These are phyloP conservation scores for Medicago truncatula DNA, from an alignment of 306 rosid genomes.

Conservation along the genomic window MtrunA17r5.0-ANR NC_053049.1:3438501-3439000, in stretches of 20 bases:
- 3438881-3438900: no score
- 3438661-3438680: not conserved
- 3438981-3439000: not conserved
- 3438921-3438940: not conserved
- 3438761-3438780: not conserved
- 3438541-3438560: not conserved
- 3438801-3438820: not conserved
- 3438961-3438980: constrained; percentile 29
- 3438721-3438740: not conserved
- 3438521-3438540: constrained; percentile 7
- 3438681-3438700: not conserved
- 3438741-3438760: not conserved
- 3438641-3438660: not conserved
- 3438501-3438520: not conserved
- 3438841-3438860: not conserved
- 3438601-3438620: not conserved
- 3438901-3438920: not conserved
- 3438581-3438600: not conserved
- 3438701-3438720: constrained; percentile 7
- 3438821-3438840: not conserved
- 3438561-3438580: not conserved
- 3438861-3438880: no score
- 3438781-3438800: not conserved
- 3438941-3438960: constrained; percentile 5
- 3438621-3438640: not conserved